Evolutionary conservation across 1,139 yeast genomes (phyloP).

Genomic region (Kluyveromyces marxianus): DNA sequence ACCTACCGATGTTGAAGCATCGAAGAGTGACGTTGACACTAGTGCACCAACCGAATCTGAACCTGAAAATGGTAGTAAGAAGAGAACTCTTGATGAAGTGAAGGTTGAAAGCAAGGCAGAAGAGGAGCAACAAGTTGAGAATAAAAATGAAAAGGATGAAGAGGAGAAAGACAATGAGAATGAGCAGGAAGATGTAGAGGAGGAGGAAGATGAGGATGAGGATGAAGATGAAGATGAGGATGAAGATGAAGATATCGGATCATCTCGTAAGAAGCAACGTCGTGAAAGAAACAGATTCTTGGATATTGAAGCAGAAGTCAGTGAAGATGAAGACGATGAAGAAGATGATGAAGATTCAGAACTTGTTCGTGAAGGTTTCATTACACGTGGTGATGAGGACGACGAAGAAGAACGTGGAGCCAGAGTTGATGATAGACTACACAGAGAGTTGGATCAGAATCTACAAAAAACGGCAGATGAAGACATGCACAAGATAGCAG

Average conservation of each 20-base stretch:
- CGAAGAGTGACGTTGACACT: constrained; percentile 1
- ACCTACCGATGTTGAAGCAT: constrained; percentile 3
- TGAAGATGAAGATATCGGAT: constrained; percentile 62
- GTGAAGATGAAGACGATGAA: constrained; percentile 94
- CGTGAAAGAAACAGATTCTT: constrained; percentile 81
- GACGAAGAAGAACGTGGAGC: constrained; percentile 45
- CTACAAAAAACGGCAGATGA: constrained; percentile 87
- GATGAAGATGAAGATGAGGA: constrained; percentile 48
- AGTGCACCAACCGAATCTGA: constrained; percentile 1
- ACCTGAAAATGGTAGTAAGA: constrained; percentile 5
- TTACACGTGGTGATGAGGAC: constrained; percentile 54
- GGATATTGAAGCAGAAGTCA: constrained; percentile 99
- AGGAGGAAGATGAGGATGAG: constrained; percentile 29
- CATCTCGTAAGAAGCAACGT: constrained; percentile 52
- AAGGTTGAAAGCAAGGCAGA: constrained; percentile 24
- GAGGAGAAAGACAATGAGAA: constrained; percentile 14
- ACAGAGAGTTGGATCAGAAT: constrained; percentile 85
- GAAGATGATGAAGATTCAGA: constrained; percentile 94
- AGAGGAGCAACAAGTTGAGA: constrained; percentile 25
- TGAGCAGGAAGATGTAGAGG: constrained; percentile 16
- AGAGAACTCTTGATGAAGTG: constrained; percentile 1
- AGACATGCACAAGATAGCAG: constrained; percentile 92
- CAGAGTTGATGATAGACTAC: constrained; percentile 53
- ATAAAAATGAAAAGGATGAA: constrained; percentile 30
- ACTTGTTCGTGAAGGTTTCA: constrained; percentile 72